Conservation (phyloP, 768 basidiomycete species). For the Leccinum boreale region DNA sequence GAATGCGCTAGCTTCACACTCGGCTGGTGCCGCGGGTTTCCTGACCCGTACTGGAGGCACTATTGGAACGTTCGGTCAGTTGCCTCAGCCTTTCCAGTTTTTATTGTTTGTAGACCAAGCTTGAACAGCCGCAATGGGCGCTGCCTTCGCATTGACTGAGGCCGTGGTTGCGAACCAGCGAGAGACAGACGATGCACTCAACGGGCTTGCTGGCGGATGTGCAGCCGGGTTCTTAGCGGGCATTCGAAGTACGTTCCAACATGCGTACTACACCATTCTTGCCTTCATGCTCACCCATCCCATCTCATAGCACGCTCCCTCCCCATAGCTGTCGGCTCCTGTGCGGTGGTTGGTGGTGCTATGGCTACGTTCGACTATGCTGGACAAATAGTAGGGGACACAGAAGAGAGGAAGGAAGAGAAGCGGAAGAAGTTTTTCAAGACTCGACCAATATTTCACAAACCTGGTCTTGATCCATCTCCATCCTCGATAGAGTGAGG, state of each 20-base stretch:
- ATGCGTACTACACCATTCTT: not conserved
- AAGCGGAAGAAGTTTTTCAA: slow-evolving; percentile 84
- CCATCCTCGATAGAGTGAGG: slow-evolving; percentile 19
- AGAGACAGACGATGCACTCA: slow-evolving; percentile 73
- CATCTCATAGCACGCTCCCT: slow-evolving; percentile 68
- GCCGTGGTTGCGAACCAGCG: slow-evolving; percentile 77
- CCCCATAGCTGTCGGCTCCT: slow-evolving; percentile 77
- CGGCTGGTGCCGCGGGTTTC: slow-evolving; percentile 80
- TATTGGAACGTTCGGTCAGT: slow-evolving; percentile 87
- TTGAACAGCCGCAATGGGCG: slow-evolving; percentile 79
- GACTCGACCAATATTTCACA: slow-evolving; percentile 43
- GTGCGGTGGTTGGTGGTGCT: slow-evolving; percentile 71
- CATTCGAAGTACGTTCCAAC: slow-evolving; percentile 56
- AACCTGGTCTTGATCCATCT: slow-evolving; percentile 17
- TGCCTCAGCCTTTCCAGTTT: not conserved
- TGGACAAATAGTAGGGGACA: slow-evolving; percentile 56
- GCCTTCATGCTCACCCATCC: slow-evolving; percentile 11
- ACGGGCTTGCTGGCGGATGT: slow-evolving; percentile 84
- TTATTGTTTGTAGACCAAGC: slow-evolving; percentile 3
- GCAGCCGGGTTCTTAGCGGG: slow-evolving; percentile 93
- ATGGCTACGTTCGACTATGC: slow-evolving; percentile 82
- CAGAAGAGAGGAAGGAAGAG: slow-evolving; percentile 55
- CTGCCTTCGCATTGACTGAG: slow-evolving; percentile 81
- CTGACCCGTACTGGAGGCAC: slow-evolving; percentile 85
- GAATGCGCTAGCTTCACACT: slow-evolving; percentile 77